Percentiles rank a stretch among this genome's conserved stretches.
phyloP scores from a whole-genome alignment of 352 stramenopile genomes.

The Phytopythium litorale region DNA sequence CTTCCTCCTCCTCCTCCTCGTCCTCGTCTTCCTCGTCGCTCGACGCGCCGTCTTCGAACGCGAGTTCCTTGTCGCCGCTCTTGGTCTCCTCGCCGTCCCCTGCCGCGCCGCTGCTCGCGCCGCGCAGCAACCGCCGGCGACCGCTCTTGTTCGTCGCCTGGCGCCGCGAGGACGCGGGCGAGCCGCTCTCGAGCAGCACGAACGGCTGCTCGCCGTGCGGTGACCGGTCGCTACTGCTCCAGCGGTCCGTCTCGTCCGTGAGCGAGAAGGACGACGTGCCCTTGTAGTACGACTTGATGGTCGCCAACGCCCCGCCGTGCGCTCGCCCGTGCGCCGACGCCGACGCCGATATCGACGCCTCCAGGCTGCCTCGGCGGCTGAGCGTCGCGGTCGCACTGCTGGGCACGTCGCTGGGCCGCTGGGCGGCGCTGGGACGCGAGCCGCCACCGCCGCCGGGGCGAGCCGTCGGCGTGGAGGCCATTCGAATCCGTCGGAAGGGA shows the following conservation, averaged over 20 bases:
- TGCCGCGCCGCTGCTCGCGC: background rate
- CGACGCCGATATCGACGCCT: background rate
- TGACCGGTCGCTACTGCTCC: slow-evolving; percentile 7
- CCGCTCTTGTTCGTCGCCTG: background rate
- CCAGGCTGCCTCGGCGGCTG: background rate
- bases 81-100: slow-evolving; percentile 3
- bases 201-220: slow-evolving; percentile 5
- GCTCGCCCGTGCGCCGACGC: background rate
- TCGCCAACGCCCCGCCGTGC: slow-evolving; percentile 4
- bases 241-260: slow-evolving; percentile 10
- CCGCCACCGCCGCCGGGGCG: background rate
- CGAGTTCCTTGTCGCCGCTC: background rate
- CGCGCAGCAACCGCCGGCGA: background rate
- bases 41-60: background rate
- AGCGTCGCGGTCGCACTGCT: background rate
- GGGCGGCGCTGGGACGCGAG: background rate
- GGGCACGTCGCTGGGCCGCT: background rate
- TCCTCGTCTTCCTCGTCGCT: background rate
- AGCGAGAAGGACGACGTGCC: slow-evolving; percentile 11
- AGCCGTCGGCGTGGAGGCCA: slow-evolving; percentile 1
- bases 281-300: slow-evolving; percentile 12
- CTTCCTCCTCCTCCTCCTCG: background rate
- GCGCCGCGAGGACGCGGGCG: background rate
- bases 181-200: background rate
- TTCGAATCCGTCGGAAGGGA: background rate